These are phyloP conservation scores for Tylopilus subfusipes DNA, from an alignment of 768 basidiomycete genomes.

Conservation along the genomic window DNA sequence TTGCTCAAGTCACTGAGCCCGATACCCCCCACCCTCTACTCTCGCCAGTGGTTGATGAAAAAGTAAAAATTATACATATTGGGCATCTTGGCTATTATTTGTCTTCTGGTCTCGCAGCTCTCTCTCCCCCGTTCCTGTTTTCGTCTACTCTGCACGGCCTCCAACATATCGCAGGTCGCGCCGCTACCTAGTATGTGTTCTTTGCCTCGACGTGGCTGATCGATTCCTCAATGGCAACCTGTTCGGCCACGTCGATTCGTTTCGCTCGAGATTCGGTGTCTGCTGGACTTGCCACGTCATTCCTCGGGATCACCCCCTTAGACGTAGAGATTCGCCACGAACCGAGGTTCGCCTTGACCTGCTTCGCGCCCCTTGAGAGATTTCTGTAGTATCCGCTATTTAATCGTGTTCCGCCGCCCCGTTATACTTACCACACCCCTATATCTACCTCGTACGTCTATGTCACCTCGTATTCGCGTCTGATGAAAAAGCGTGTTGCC, in stretches of 20 bases:
- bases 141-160: constrained; percentile 24
- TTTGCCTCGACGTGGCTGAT: constrained; percentile 10
- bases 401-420: constrained; percentile 20
- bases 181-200: not conserved
- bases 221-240: not conserved
- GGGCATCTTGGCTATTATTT: constrained; percentile 30
- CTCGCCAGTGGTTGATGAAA: constrained; percentile 9
- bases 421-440: constrained; percentile 18
- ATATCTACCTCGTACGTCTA: constrained; percentile 26
- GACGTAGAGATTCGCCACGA: constrained; percentile 18
- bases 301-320: constrained; percentile 7
- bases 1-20: not conserved
- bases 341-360: not conserved
- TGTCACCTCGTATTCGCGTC: constrained; percentile 18
- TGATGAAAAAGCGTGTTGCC: not conserved
- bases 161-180: constrained; percentile 35
- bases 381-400: constrained; percentile 4
- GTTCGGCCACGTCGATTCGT: constrained; percentile 5
- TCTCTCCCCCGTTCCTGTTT: constrained; percentile 11
- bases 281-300: constrained; percentile 10
- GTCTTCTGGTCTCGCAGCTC: constrained; percentile 5
- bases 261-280: not conserved
- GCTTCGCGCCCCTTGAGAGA: not conserved
- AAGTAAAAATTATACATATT: constrained; percentile 39
- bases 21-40: constrained; percentile 17